A percentile compares a stretch with the other conserved stretches of the same genome.
Conservation (phyloP, 169 alveolate genomes). For the Plasmodium vivax region DNA sequence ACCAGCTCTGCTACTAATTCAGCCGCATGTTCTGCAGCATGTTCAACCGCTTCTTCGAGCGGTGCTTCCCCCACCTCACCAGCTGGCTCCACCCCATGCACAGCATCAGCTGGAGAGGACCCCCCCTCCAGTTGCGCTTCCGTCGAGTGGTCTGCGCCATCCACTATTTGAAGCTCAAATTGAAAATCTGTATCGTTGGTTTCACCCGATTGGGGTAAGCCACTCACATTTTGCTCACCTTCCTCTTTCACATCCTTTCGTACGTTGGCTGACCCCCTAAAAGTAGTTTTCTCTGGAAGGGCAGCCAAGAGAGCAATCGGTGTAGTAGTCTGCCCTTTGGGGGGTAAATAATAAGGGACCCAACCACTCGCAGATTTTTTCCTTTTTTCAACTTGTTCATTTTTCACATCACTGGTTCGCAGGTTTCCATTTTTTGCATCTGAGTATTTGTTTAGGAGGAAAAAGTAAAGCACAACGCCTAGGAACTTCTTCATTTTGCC, state of each 20-base stretch:
- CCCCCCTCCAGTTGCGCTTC: background rate
- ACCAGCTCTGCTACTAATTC: background rate
- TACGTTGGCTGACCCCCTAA: background rate
- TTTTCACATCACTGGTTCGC: background rate
- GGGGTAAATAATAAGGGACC: slow-evolving; percentile 3
- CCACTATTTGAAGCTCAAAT: background rate
- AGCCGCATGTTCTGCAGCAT: background rate
- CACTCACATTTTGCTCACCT: background rate
- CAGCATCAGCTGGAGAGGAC: background rate
- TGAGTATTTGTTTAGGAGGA: background rate
- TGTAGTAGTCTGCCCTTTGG: background rate
- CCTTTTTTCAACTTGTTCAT: background rate
- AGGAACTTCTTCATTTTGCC: background rate
- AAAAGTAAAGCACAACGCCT: background rate
- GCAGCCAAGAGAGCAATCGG: background rate
- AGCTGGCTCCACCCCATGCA: background rate
- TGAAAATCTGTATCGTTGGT: background rate
- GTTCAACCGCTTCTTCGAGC: background rate
- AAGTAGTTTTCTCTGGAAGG: background rate
- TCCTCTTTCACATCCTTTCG: background rate
- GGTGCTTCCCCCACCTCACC: background rate
- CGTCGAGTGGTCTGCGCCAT: background rate
- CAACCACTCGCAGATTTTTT: background rate
- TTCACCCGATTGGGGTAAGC: background rate
- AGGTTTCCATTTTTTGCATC: slow-evolving; percentile 13